Conservation (phyloP, 1,284 basidiomycete species). For the Cutaneotrichosporon mucoides region DNA sequence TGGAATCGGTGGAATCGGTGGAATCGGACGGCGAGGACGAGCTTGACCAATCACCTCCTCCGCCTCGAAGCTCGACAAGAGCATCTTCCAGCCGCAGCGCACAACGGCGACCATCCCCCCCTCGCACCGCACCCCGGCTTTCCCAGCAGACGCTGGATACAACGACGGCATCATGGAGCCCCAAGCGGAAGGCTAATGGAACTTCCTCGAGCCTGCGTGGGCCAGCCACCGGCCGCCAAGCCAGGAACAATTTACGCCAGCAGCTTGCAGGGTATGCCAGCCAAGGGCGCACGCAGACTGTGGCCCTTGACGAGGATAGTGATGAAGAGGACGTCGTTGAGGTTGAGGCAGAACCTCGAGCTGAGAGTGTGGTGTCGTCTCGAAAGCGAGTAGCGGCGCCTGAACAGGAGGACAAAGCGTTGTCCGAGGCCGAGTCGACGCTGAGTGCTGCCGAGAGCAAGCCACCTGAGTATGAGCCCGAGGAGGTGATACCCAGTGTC, state of each 20-base stretch:
- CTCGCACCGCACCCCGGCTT: not conserved
- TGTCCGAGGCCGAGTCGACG: not conserved
- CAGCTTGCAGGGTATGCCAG: constrained; percentile 57
- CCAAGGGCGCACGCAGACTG: constrained; percentile 7
- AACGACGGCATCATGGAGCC: constrained; percentile 25
- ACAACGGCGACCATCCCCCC: not conserved
- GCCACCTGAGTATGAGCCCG: not conserved
- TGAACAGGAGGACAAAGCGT: not conserved
- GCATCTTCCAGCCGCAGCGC: not conserved
- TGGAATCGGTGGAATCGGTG: constrained; percentile 2
- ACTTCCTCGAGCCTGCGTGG: constrained; percentile 13
- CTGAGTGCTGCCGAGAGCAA: not conserved
- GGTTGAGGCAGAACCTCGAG: not conserved
- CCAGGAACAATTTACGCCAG: constrained; percentile 51
- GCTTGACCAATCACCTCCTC: not conserved
- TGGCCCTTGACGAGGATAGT: not conserved
- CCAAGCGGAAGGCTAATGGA: constrained; percentile 11
- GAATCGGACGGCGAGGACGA: constrained; percentile 7
- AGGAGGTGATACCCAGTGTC: too few species aligned
- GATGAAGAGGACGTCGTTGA: constrained; percentile 30
- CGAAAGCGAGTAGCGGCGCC: not conserved
- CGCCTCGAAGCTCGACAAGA: not conserved
- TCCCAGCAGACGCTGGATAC: constrained; percentile 25
- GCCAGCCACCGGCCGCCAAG: constrained; percentile 20
- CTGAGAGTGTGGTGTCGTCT: not conserved